These are phyloP conservation scores for Populus simonii DNA, from an alignment of 345 rosid species.

Conservation along the genomic window DNA sequence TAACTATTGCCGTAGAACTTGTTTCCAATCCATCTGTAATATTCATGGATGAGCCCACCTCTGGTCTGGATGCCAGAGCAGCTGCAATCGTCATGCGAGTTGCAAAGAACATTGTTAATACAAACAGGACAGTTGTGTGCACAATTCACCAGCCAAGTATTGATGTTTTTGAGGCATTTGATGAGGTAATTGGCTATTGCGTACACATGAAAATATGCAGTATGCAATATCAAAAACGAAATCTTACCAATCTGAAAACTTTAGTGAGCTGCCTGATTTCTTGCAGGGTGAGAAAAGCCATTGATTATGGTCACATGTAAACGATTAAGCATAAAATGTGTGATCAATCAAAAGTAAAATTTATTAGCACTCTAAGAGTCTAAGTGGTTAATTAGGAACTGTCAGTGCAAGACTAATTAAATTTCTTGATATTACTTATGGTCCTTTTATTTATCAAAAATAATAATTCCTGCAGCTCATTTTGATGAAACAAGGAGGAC, in stretches of 20 bases:
- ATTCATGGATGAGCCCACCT: conserved; percentile 66
- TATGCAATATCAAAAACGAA: no score
- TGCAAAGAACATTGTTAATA: conserved; percentile 45
- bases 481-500: conserved; percentile 62
- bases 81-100: conserved; percentile 64
- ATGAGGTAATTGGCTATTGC: conserved; percentile 39
- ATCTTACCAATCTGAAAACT: no score
- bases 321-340: no score
- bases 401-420: neutral
- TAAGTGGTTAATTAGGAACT: no score
- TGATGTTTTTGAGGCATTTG: conserved; percentile 55
- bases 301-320: no score
- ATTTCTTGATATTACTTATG: no score
- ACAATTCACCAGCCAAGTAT: conserved; percentile 67
- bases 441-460: neutral
- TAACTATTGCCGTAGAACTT: conserved; percentile 61
- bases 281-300: no score
- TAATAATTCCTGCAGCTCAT: conserved; percentile 39
- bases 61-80: conserved; percentile 67
- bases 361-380: no score
- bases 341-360: no score
- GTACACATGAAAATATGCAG: no score
- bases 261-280: no score
- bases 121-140: conserved; percentile 50
- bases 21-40: conserved; percentile 55